These are phyloP conservation scores for Lasiodiplodia gonubiensis DNA, from an alignment of 2,329 filamentous ascomycete genomes.

Conservation along the genomic window DNA sequence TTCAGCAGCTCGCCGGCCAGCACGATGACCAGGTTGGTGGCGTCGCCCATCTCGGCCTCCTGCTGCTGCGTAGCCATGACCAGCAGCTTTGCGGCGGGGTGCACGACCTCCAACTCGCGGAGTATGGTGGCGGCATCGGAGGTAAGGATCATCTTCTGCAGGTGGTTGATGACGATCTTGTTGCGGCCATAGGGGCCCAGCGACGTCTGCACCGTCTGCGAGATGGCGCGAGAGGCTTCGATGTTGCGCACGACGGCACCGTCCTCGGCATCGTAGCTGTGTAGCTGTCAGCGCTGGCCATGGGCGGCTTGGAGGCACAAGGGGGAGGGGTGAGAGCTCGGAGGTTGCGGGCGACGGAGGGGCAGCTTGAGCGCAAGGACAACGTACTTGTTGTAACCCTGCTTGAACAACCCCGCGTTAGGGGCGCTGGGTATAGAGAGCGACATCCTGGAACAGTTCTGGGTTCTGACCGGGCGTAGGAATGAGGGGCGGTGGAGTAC, in stretches of 20 bases:
- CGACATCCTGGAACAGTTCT: conserved; percentile 69
- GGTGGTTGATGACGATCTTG: conserved; percentile 99
- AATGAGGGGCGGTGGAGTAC: neutral
- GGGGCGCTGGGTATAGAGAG: conserved; percentile 94
- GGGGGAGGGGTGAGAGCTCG: conserved; percentile 27
- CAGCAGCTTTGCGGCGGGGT: conserved; percentile 94
- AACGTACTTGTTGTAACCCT: conserved; percentile 90
- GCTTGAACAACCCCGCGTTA: conserved; percentile 92
- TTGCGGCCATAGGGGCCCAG: conserved; percentile 97
- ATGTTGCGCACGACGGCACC: conserved; percentile 98
- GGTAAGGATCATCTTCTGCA: conserved; percentile 99
- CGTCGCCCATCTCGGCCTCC: conserved; percentile 98
- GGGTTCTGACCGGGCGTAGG: neutral
- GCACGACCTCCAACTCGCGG: conserved; percentile 95
- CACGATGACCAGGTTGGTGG: conserved; percentile 95
- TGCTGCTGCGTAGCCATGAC: conserved; percentile 99
- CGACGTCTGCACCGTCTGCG: conserved; percentile 94
- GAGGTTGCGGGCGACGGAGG: conserved; percentile 32
- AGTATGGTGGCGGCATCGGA: conserved; percentile 97
- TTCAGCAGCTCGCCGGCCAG: conserved; percentile 92
- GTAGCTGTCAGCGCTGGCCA: conserved; percentile 43
- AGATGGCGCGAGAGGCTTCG: conserved; percentile 95
- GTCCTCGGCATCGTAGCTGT: conserved; percentile 98
- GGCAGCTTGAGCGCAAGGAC: conserved; percentile 30
- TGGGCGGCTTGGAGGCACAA: neutral